Evolutionary conservation across 1,284 basidiomycete genomes (phyloP).

Genomic region (Trametes polyzona): DNA sequence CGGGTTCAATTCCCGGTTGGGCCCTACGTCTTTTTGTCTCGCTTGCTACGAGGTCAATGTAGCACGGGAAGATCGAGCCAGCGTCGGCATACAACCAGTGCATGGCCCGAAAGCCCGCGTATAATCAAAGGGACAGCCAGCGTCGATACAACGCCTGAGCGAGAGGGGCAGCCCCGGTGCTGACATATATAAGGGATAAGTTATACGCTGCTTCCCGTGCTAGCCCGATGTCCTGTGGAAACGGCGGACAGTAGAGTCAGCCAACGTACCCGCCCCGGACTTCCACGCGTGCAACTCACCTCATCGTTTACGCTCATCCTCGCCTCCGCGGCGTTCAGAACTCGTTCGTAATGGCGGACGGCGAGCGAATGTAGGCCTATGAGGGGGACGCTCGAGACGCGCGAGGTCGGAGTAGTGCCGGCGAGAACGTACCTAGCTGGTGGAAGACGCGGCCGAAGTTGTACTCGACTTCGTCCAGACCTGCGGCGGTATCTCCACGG

Average conservation of each 20-base stretch:
- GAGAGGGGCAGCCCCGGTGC: slow-evolving; percentile 72
- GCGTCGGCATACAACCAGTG: not conserved
- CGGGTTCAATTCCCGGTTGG: slow-evolving; percentile 20
- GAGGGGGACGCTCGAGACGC: not conserved
- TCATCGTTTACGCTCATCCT: slow-evolving; percentile 24
- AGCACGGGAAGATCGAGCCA: not conserved
- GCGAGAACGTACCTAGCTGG: slow-evolving; percentile 68
- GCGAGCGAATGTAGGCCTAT: slow-evolving; percentile 82
- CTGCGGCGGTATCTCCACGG: slow-evolving; percentile 47
- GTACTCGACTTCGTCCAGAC: slow-evolving; percentile 81
- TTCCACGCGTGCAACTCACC: slow-evolving; percentile 22
- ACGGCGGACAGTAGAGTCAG: not conserved
- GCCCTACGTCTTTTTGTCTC: not conserved
- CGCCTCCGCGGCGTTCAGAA: slow-evolving; percentile 62
- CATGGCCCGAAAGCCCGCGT: not conserved
- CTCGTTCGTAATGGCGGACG: slow-evolving; percentile 81
- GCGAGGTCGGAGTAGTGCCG: too few species aligned
- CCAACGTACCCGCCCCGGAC: too few species aligned
- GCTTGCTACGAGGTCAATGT: not conserved
- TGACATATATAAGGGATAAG: slow-evolving; percentile 79
- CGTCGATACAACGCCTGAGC: slow-evolving; percentile 67
- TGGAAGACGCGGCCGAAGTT: slow-evolving; percentile 94
- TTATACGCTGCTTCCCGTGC: slow-evolving; percentile 87
- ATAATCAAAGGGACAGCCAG: slow-evolving; percentile 63
- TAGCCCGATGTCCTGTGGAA: slow-evolving; percentile 46